These are phyloP conservation scores for Paratinospora sagittata DNA, from an alignment of 164 flowering plant species.

Conservation along the genomic window DNA sequence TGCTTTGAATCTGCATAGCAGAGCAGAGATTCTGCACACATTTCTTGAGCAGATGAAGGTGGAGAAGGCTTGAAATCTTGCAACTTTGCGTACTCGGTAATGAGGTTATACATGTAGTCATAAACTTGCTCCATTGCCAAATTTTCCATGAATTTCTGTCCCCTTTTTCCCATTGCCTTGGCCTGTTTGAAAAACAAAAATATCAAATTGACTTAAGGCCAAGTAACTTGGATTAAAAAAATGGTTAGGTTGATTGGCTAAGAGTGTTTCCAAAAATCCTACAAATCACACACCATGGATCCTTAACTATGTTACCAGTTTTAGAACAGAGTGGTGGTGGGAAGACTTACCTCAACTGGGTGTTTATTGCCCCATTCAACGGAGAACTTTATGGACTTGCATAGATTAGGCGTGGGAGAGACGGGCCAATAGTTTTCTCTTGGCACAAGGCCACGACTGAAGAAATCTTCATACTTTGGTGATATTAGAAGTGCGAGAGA, in stretches of 20 bases:
- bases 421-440: constrained; percentile 57
- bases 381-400: constrained; percentile 57
- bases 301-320: too few species aligned
- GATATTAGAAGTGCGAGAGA: constrained; percentile 58
- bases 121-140: constrained; percentile 60
- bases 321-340: too few species aligned
- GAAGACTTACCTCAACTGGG: constrained; percentile 38
- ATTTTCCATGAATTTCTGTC: constrained; percentile 57
- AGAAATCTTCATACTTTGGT: constrained; percentile 72
- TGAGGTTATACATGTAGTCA: constrained; percentile 82
- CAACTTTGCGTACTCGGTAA: constrained; percentile 62
- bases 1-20: constrained; percentile 62
- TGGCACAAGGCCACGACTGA: constrained; percentile 73
- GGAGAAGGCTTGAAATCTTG: constrained; percentile 59
- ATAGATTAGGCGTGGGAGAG: constrained; percentile 30
- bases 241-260: too few species aligned
- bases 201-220: too few species aligned
- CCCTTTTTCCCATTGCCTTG: constrained; percentile 58
- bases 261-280: too few species aligned
- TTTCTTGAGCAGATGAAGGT: constrained; percentile 51
- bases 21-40: constrained; percentile 55
- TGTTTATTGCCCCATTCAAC: constrained; percentile 73
- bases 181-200: constrained; percentile 40
- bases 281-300: too few species aligned
- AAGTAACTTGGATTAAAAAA: too few species aligned